Evolutionary conservation across 2,329 filamentous ascomycete genomes (phyloP), one percentile per base, ranked within the genome.

Genomic region (Trichoderma afroharzianum): DNA sequence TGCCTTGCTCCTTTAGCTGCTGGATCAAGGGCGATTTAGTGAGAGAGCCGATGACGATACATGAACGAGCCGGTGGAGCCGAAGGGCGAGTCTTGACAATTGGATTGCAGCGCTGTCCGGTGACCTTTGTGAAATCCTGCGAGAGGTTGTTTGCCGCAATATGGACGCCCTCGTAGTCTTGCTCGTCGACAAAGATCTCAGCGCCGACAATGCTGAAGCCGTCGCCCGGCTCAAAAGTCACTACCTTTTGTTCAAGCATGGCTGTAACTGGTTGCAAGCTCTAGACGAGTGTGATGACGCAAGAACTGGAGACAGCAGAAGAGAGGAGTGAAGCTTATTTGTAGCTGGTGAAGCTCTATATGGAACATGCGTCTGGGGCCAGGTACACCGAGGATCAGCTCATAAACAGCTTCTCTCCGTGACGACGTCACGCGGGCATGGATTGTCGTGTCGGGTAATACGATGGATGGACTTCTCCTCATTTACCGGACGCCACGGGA

Each of bases 111-210:
- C 61, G 32, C 28, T 58, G 63, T 15, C 71, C 73, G 1, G 77
- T 77, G 33, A 80, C 77, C 8, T 71, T 76, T 5, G 73, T 71
- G 43, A 80, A 77, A 66, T 80, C 78, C 55, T 74, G 72, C 36
- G 76, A 75, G 8, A 82, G 71, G 24, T 79, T 81, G 36, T 75
- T 72, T 12, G 76, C 79, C 6, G 80, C 80, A 33, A 82, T 81
- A 30, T 77, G 76, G 18, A 82, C 73, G 11, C 80, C 81, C 5
- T 76, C 62, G 18, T 75, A 76, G 53, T 82, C 79, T 63, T 76
- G 76, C 8, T 76, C 70, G 21, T 80, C 76, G 47, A 79, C 74
- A 32, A 81, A 63, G 36, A 81, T 78, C 1, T 77, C 73, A 5
- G 80, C 77, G 15, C 77, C 75, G 50, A 78, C 73, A 39, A 81